Conservation (phyloP, 805 yeast genomes). For the Zygosaccharomyces bisporus region DNA sequence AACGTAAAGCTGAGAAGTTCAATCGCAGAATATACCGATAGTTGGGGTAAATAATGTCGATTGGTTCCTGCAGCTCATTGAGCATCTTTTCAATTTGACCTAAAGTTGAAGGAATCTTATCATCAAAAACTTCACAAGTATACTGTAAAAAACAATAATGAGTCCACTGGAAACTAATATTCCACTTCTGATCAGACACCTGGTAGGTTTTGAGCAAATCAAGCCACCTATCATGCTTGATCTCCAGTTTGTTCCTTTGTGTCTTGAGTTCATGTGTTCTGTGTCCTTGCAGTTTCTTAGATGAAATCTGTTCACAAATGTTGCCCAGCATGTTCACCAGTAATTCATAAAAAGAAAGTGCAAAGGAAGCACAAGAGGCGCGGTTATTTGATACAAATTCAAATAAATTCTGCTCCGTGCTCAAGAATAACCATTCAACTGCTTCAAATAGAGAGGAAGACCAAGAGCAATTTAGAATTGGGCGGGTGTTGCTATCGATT, state of each 20-base stretch:
- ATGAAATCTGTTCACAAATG: slow-evolving; percentile 31
- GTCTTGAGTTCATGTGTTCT: slow-evolving; percentile 36
- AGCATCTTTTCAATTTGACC: slow-evolving; percentile 22
- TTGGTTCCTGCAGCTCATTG: slow-evolving; percentile 2
- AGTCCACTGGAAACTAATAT: slow-evolving; percentile 48
- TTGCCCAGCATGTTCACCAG: slow-evolving; percentile 42
- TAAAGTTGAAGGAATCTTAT: slow-evolving; percentile 29
- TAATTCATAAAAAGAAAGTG: slow-evolving; percentile 44
- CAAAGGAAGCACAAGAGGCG: slow-evolving; percentile 17
- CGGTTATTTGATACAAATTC: slow-evolving; percentile 18
- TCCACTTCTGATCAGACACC: slow-evolving; percentile 12
- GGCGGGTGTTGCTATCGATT: slow-evolving; percentile 24
- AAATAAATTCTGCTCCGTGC: slow-evolving; percentile 29
- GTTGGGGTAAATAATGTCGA: slow-evolving; percentile 49
- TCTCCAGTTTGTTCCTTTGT: slow-evolving; percentile 42
- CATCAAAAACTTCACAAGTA: slow-evolving; percentile 37
- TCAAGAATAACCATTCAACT: slow-evolving; percentile 33
- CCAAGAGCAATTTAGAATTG: slow-evolving; percentile 42
- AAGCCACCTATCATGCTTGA: slow-evolving; percentile 50
- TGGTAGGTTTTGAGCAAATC: slow-evolving; percentile 33
- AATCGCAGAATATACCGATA: slow-evolving; percentile 57
- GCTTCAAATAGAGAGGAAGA: slow-evolving; percentile 34
- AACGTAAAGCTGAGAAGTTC: slow-evolving; percentile 45
- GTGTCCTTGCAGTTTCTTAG: slow-evolving; percentile 34
- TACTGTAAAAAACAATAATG: slow-evolving; percentile 44